Percentiles rank a stretch among this genome's conserved stretches.
Evolutionary conservation across 495 filamentous ascomycete genomes (phyloP).

Genomic region (Penicillium maclennaniae): DNA sequence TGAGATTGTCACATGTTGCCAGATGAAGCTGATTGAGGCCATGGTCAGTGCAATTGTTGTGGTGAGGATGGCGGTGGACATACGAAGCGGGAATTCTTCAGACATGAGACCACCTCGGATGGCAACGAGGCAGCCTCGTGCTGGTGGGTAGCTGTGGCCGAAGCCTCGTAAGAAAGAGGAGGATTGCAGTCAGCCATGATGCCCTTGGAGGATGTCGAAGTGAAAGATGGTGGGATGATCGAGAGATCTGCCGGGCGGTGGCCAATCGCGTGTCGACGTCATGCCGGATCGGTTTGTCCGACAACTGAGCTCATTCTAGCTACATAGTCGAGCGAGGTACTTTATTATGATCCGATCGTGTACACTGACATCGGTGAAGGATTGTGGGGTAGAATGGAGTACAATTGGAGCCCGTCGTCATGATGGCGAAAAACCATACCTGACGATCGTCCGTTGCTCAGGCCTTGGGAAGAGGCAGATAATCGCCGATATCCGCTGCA

Average conservation of each 20-base stretch:
- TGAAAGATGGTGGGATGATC: conserved; percentile 7
- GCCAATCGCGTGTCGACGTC: conserved; percentile 11
- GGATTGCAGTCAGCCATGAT: conserved; percentile 48
- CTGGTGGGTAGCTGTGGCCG: conserved; percentile 66
- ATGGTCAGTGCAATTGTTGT: conserved; percentile 1
- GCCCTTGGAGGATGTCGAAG: conserved; percentile 1
- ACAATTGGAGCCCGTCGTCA: conserved; percentile 15
- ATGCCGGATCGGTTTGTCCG: neutral
- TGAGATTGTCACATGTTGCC: conserved; percentile 77
- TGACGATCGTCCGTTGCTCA: conserved; percentile 16
- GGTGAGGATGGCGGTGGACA: conserved; percentile 9
- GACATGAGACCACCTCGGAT: conserved; percentile 77
- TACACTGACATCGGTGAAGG: neutral
- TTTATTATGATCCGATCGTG: neutral
- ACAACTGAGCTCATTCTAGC: neutral
- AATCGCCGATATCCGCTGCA: conserved; percentile 7
- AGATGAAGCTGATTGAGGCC: conserved; percentile 71
- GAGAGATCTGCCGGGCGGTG: conserved; percentile 15
- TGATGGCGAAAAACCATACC: conserved; percentile 11
- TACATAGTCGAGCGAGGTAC: neutral
- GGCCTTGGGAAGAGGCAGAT: neutral
- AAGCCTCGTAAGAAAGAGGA: conserved; percentile 72
- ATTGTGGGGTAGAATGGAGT: neutral
- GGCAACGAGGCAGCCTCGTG: conserved; percentile 67
- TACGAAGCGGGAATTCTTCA: conserved; percentile 95